A percentile compares a stretch with the other conserved stretches of the same genome.
phyloP scores from a whole-genome alignment of 106 monocot genomes.

The Allium cepa region DNA sequence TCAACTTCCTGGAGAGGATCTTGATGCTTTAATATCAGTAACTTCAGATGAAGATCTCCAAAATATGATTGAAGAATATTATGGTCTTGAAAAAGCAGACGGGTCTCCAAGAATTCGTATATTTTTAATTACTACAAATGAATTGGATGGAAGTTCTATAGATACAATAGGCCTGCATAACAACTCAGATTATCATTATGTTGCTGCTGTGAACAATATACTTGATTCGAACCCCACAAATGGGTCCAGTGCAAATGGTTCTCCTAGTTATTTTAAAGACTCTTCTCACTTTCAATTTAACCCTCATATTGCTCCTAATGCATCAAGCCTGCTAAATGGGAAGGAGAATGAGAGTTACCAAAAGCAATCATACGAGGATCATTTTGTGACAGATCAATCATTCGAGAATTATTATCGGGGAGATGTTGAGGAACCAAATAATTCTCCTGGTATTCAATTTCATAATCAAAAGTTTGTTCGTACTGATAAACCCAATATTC shows the following conservation, averaged over 20 bases:
- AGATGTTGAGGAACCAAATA: conserved; percentile 16
- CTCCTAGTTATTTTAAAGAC: conserved; percentile 33
- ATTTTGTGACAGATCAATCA: conserved; percentile 17
- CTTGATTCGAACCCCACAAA: conserved; percentile 39
- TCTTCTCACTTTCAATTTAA: conserved; percentile 23
- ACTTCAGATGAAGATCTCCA: conserved; percentile 92
- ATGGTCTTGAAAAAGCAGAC: conserved; percentile 48
- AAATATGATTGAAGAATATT: conserved; percentile 93
- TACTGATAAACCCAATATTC: conserved; percentile 20
- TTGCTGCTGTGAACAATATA: conserved; percentile 83
- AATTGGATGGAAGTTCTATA: conserved; percentile 39
- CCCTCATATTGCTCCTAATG: conserved; percentile 6
- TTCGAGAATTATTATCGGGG: conserved; percentile 23
- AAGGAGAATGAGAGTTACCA: conserved; percentile 21
- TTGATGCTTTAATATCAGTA: conserved; percentile 92
- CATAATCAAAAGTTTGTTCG: conserved; percentile 20
- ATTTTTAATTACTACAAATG: conserved; percentile 61
- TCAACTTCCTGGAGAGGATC: conserved; percentile 92
- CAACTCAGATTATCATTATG: conserved; percentile 58
- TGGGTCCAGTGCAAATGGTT: conserved; percentile 44
- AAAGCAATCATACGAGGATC: conserved; percentile 27
- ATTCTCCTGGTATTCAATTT: conserved; percentile 8
- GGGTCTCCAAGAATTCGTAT: conserved; percentile 60
- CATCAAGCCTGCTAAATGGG: conserved; percentile 13
- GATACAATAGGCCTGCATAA: conserved; percentile 32